Percentiles rank a stretch among this genome's conserved stretches.
Evolutionary conservation across 129 eudicot genomes (phyloP).

Genomic region (Flaveria sonorensis): DNA sequence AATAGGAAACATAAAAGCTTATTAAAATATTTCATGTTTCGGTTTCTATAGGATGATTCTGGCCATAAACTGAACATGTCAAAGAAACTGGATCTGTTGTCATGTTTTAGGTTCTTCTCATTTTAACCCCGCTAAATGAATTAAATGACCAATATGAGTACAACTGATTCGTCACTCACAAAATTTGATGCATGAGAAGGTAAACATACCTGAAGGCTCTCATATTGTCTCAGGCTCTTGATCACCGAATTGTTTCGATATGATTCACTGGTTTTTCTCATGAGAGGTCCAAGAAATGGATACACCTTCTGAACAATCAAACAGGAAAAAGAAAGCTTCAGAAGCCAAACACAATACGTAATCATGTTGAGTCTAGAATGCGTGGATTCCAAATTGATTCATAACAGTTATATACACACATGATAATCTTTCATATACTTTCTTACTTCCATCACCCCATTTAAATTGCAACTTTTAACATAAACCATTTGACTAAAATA

Average conservation of each 20-base stretch:
- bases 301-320: constrained; percentile 68
- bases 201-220: constrained; percentile 76
- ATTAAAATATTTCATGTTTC: not conserved
- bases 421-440: not conserved
- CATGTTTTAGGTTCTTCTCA: not conserved
- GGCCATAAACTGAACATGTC: not conserved
- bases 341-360: constrained; percentile 13
- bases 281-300: constrained; percentile 93
- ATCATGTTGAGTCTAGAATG: not conserved
- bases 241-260: constrained; percentile 78
- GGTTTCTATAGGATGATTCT: not conserved
- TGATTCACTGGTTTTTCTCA: constrained; percentile 81
- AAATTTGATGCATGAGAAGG: constrained; percentile 14
- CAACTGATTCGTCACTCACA: not conserved
- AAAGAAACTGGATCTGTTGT: not conserved
- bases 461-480: constrained; percentile 18
- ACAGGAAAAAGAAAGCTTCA: constrained; percentile 12
- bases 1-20: not conserved
- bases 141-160: not conserved
- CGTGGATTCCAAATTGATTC: constrained; percentile 1
- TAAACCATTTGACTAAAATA: not conserved
- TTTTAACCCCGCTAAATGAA: not conserved
- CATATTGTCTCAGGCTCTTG: constrained; percentile 83
- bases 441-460: not conserved
- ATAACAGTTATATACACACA: constrained; percentile 1